A percentile compares a stretch with the other conserved stretches of the same genome.
Evolutionary conservation across 495 filamentous ascomycete species (phyloP).

Genomic region (Glarea lozoyensis): DNA sequence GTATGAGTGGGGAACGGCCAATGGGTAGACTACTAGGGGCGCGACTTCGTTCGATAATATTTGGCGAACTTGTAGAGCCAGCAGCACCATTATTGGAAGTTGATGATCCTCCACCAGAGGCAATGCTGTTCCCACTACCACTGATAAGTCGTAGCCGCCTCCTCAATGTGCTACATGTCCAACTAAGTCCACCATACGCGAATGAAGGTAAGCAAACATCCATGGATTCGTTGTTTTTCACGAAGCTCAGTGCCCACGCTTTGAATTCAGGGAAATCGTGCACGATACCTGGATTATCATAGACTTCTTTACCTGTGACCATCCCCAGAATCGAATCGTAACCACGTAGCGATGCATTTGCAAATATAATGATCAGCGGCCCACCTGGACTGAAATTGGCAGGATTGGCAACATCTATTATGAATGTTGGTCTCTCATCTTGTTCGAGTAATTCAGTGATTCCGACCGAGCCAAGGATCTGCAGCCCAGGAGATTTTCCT

Average conservation of each 20-base stretch:
- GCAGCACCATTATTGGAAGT: constrained; percentile 17
- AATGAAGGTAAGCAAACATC: constrained; percentile 39
- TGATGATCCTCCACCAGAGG: constrained; percentile 26
- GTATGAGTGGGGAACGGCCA: constrained; percentile 3
- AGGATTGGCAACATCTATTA: constrained; percentile 50
- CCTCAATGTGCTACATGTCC: constrained; percentile 54
- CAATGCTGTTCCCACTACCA: constrained; percentile 27
- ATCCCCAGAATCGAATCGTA: constrained; percentile 37
- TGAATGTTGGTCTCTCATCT: constrained; percentile 59
- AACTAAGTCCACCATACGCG: constrained; percentile 46
- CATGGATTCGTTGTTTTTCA: constrained; percentile 33
- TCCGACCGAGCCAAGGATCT: constrained; percentile 47
- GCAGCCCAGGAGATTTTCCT: constrained; percentile 27
- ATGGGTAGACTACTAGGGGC: not conserved
- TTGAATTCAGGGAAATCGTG: constrained; percentile 48
- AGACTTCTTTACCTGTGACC: constrained; percentile 34
- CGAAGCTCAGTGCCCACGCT: constrained; percentile 47
- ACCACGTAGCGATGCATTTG: constrained; percentile 48
- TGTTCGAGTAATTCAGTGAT: constrained; percentile 57
- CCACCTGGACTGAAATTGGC: constrained; percentile 38
- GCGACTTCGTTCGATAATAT: constrained; percentile 6
- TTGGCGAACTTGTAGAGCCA: constrained; percentile 6
- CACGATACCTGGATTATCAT: constrained; percentile 21
- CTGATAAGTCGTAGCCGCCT: constrained; percentile 55
- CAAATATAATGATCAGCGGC: constrained; percentile 45